Conservation (phyloP, 768 basidiomycete species). For the Termitomyces eurrhizus region DNA sequence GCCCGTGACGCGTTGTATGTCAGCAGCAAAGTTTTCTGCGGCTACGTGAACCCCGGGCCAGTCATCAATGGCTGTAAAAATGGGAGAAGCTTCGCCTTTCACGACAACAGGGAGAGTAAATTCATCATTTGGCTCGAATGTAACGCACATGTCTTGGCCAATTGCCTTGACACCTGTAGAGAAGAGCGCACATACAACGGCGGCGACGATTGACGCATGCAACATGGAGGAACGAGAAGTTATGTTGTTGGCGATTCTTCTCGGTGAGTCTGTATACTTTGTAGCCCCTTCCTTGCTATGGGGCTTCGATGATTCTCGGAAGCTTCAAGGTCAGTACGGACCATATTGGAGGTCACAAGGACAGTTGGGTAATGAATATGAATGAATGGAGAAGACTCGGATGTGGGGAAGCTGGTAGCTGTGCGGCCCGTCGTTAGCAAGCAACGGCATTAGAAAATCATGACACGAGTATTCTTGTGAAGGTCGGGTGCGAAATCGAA, state of each 20-base stretch:
- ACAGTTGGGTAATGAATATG: neutral
- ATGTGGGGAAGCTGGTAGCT: neutral
- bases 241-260: neutral
- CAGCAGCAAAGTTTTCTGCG: slow-evolving; percentile 54
- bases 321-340: neutral
- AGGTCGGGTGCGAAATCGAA: neutral
- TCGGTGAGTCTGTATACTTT: neutral
- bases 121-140: slow-evolving; percentile 31
- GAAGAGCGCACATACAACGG: slow-evolving; percentile 13
- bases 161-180: slow-evolving; percentile 31
- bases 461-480: neutral
- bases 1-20: slow-evolving; percentile 60
- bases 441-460: neutral
- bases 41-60: slow-evolving; percentile 64
- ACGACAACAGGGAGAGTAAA: slow-evolving; percentile 42
- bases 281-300: neutral
- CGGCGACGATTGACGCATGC: slow-evolving; percentile 10
- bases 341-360: neutral
- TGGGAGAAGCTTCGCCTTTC: slow-evolving; percentile 41
- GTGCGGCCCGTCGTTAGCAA: neutral
- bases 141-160: slow-evolving; percentile 46
- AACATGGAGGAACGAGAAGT: slow-evolving; percentile 7
- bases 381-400: slow-evolving; percentile 1
- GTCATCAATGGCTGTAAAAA: slow-evolving; percentile 51
- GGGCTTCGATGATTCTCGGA: neutral